Evolutionary conservation across 176 grass and related monocot genomes (phyloP).

Genomic region (Carex myosuroides): DNA sequence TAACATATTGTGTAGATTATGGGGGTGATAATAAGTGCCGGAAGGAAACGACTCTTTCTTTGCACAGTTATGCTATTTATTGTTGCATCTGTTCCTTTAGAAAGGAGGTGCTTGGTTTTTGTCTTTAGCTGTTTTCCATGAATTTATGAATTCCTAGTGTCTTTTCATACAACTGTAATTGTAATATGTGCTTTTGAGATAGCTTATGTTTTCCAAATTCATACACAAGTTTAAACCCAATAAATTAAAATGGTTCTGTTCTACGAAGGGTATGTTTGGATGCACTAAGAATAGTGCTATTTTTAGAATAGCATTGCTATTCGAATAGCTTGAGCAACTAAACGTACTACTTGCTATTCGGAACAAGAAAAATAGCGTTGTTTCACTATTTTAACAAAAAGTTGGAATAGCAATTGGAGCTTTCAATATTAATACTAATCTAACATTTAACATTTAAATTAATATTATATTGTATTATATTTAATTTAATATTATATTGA

Average conservation of each 20-base stretch:
- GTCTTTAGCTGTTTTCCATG: not conserved
- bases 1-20: conserved; percentile 23
- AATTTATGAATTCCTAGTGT: not conserved
- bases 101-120: not conserved
- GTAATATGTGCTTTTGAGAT: not conserved
- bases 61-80: not conserved
- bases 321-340: no score
- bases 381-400: no score
- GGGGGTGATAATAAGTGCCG: conserved; percentile 46
- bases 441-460: no score
- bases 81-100: not conserved
- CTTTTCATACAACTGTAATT: not conserved
- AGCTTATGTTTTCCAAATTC: not conserved
- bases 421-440: no score
- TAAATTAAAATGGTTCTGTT: not conserved
- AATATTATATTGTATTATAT: no score
- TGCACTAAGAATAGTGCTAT: no score
- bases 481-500: no score
- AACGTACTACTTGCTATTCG: no score
- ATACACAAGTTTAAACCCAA: not conserved
- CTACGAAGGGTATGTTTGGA: no score
- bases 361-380: no score
- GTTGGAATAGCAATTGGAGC: no score
- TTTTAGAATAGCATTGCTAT: no score
- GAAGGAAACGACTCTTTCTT: conserved; percentile 40